Evolutionary conservation across 345 rosid species (phyloP).

Genomic region (Acer yangbiense): DNA sequence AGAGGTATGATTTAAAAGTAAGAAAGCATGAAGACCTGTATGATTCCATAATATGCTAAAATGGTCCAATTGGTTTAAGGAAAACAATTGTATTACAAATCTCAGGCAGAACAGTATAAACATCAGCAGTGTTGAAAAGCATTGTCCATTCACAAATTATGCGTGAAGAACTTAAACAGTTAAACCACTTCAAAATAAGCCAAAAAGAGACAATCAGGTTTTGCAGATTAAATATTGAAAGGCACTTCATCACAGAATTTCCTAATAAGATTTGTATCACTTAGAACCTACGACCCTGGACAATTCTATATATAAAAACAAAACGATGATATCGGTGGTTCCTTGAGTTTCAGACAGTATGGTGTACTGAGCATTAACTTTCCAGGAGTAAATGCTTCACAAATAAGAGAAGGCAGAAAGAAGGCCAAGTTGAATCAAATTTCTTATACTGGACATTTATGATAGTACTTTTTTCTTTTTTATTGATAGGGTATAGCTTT

Average conservation of each 20-base stretch:
- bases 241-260: neutral
- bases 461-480: neutral
- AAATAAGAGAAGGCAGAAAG: neutral
- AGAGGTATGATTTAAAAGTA: neutral
- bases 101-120: neutral
- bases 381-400: neutral
- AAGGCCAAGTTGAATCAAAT: neutral
- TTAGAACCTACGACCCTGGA: neutral
- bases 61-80: neutral
- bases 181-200: neutral
- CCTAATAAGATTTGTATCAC: neutral
- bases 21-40: neutral
- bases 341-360: neutral
- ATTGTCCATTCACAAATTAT: neutral
- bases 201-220: neutral
- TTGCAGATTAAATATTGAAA: neutral
- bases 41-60: neutral
- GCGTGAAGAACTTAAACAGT: neutral
- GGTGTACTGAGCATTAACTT: neutral
- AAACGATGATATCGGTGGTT: neutral
- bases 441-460: neutral
- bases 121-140: neutral
- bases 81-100: neutral
- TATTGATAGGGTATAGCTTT: neutral
- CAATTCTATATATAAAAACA: neutral